A percentile compares a stretch with the other conserved stretches of the same genome.
Conservation (phyloP, 306 rosid genomes). For the Prunus mongolica region DNA sequence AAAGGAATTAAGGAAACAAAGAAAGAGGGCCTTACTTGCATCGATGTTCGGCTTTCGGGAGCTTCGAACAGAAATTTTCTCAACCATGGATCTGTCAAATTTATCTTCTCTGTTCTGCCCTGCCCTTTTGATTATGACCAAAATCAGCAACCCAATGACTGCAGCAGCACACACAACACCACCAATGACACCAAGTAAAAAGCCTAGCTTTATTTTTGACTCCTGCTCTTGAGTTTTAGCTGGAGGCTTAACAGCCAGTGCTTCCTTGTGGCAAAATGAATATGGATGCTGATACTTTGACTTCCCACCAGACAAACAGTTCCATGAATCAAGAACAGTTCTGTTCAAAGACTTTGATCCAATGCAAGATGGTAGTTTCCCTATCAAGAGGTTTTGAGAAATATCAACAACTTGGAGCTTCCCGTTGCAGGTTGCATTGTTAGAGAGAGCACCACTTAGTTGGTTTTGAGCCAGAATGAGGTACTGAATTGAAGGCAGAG, state of each 20-base stretch:
- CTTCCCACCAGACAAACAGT: slow-evolving; percentile 56
- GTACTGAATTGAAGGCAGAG: slow-evolving; percentile 59
- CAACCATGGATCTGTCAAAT: slow-evolving; percentile 31
- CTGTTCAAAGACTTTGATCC: slow-evolving; percentile 46
- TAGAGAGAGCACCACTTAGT: slow-evolving; percentile 54
- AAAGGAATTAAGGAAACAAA: neutral
- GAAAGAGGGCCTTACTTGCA: slow-evolving; percentile 48
- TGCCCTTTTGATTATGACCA: slow-evolving; percentile 37
- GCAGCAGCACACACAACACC: slow-evolving; percentile 42
- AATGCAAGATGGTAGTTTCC: slow-evolving; percentile 69
- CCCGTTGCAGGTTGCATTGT: slow-evolving; percentile 41
- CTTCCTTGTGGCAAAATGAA: slow-evolving; percentile 51
- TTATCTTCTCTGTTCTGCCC: slow-evolving; percentile 22
- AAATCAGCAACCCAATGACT: slow-evolving; percentile 41
- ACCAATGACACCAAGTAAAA: slow-evolving; percentile 50
- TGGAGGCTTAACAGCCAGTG: slow-evolving; percentile 60
- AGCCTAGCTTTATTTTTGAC: slow-evolving; percentile 34
- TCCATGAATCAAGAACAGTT: slow-evolving; percentile 51
- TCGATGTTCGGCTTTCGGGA: slow-evolving; percentile 34
- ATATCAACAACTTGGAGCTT: slow-evolving; percentile 58
- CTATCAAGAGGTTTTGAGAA: slow-evolving; percentile 65
- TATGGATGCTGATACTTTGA: slow-evolving; percentile 43
- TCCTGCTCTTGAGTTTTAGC: slow-evolving; percentile 26
- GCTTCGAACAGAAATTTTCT: slow-evolving; percentile 32
- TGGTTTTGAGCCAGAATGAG: slow-evolving; percentile 63